Evolutionary conservation across 495 filamentous ascomycete genomes (phyloP).

Genomic region (Parmelia sp.): DNA sequence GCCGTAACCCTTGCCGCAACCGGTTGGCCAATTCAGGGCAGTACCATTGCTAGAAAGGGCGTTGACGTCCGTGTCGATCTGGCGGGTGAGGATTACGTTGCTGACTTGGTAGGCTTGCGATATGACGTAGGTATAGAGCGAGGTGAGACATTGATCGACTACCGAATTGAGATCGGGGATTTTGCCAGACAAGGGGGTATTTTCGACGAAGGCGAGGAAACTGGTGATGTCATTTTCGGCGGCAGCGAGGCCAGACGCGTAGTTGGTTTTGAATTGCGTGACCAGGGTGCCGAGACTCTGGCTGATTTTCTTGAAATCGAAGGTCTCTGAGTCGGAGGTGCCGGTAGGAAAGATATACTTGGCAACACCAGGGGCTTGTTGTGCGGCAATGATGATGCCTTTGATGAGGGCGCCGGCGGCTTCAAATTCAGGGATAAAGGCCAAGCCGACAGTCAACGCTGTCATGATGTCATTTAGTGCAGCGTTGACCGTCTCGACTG

Average conservation of each 20-base stretch:
- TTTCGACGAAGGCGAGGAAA: constrained; percentile 8
- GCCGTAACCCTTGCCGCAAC: constrained; percentile 18
- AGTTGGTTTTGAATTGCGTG: background rate
- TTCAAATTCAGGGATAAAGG: background rate
- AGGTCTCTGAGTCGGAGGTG: background rate
- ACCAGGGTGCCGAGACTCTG: background rate
- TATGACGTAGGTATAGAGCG: constrained; percentile 16
- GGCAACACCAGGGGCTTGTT: background rate
- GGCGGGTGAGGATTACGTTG: constrained; percentile 16
- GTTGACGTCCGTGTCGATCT: constrained; percentile 16
- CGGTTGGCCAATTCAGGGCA: background rate
- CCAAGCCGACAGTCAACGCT: constrained; percentile 1
- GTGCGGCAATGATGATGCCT: constrained; percentile 5
- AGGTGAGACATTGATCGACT: constrained; percentile 6
- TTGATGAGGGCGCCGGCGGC: background rate
- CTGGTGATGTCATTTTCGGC: background rate
- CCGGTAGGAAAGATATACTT: background rate
- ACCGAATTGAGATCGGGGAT: constrained; percentile 13
- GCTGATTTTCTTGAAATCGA: background rate
- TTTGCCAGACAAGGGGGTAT: constrained; percentile 10
- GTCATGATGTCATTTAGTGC: background rate
- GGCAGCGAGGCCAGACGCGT: background rate
- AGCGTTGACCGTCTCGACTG: background rate
- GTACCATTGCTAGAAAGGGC: constrained; percentile 14
- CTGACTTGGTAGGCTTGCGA: constrained; percentile 16